Conservation (phyloP, 345 rosid genomes). For the Melaleuca alternifolia region DNA sequence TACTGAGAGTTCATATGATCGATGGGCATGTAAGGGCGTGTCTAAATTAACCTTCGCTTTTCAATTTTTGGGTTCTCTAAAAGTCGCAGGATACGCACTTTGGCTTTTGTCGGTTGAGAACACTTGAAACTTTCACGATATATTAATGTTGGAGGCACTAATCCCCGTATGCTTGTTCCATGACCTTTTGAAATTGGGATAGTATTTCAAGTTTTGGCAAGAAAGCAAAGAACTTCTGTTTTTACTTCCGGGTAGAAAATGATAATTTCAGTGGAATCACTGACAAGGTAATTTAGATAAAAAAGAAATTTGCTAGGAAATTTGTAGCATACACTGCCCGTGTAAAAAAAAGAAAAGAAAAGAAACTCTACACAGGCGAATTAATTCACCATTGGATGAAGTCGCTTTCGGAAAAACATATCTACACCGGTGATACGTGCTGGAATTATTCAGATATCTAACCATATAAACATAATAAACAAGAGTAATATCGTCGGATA, state of each 20-base stretch:
- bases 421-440: not conserved
- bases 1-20: not conserved
- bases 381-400: not conserved
- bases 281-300: not conserved
- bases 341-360: not conserved
- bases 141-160: not conserved
- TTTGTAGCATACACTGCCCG: not conserved
- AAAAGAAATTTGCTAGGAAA: not conserved
- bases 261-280: not conserved
- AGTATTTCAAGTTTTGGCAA: not conserved
- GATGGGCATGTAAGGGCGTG: not conserved
- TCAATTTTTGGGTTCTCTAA: too few relatives aligned
- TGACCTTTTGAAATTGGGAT: not conserved
- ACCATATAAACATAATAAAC: not conserved
- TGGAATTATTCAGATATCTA: not conserved
- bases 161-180: too few relatives aligned
- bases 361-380: not conserved
- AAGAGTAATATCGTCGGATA: not conserved
- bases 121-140: not conserved
- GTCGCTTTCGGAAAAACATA: not conserved
- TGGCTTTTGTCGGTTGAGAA: not conserved
- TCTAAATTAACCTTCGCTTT: not conserved
- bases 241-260: not conserved
- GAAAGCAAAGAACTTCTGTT: not conserved
- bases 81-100: not conserved